A percentile compares a stretch with the other conserved stretches of the same genome.
Evolutionary conservation across 139 green algal species (phyloP).

Genomic region (Chara braunii): DNA sequence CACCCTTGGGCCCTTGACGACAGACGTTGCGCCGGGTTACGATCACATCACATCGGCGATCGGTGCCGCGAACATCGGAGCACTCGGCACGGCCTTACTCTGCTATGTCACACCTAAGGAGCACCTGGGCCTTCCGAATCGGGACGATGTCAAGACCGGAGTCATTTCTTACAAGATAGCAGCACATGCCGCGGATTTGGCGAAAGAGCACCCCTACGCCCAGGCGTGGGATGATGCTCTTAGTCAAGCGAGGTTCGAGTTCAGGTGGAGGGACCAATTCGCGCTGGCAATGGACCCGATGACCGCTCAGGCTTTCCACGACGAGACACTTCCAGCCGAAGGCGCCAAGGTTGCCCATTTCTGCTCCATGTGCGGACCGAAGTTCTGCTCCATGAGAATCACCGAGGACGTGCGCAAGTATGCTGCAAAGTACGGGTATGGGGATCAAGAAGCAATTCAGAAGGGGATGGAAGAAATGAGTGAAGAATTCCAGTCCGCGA

Average conservation of each 20-base stretch:
- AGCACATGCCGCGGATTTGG: conserved; percentile 87
- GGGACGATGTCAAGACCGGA: conserved; percentile 78
- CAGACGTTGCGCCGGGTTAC: conserved; percentile 91
- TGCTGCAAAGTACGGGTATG: conserved; percentile 31
- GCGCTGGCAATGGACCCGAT: conserved; percentile 80
- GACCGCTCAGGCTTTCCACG: conserved; percentile 43
- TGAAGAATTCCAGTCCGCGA: conserved; percentile 20
- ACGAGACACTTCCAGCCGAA: conserved; percentile 46
- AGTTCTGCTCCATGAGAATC: conserved; percentile 51
- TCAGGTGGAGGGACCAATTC: conserved; percentile 95
- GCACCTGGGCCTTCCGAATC: conserved; percentile 88
- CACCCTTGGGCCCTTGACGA: conserved; percentile 89
- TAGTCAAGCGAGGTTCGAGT: conserved; percentile 88
- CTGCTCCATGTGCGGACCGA: conserved; percentile 51
- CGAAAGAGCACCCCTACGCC: conserved; percentile 80
- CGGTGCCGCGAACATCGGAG: conserved; percentile 85
- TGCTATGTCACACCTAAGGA: conserved; percentile 98
- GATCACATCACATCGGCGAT: conserved; percentile 97
- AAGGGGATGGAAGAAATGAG: conserved; percentile 40
- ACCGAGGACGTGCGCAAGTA: conserved; percentile 49
- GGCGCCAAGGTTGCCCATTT: conserved; percentile 49
- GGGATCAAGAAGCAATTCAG: conserved; percentile 20
- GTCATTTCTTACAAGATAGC: conserved; percentile 98
- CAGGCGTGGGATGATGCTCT: conserved; percentile 80
- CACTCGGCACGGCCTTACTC: conserved; percentile 80